Base-by-base conservation (phyloP, 176 grass and related monocot species). In the Aegilops umbellulata region DNA sequence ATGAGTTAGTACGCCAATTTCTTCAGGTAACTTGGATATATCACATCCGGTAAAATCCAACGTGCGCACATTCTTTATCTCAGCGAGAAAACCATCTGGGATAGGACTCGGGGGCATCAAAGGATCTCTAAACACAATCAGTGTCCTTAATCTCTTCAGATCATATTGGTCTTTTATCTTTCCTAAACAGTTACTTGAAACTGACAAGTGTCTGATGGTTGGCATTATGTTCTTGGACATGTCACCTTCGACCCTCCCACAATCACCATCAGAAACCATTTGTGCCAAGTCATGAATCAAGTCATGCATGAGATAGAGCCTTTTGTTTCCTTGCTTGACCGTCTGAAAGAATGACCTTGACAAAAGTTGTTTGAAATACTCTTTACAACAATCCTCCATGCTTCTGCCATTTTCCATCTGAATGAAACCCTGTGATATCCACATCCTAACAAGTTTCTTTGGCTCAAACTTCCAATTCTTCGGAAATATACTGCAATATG, bases 401-500 rank as follows among this genome's bases (percentile, higher is more conserved):
- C 14, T 91, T 64, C 73, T 81, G 34, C 57, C 71, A 57, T 69
- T 53, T 62, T 61, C 61, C 24, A 35, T 26, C 61, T 32, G 75
- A 87, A 94, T 67, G 22, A 87, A 94, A 74, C 87, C 78, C 57
- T 89, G 92, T 20, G 87, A 76, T 23, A 91, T 87, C 92, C 92
- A 94, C 89, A 90, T 80, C 39, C 73, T 83, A 36, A 91, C 62
- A 64, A 91, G 71, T 58, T 89, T 71, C 23, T 80, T 86, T 10
- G 65, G 87, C 17, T 85, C 38, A 68, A 93, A 90, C n/a, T 82
- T 55, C 77, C 82, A 82, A 32, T 91, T 76, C 87, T 87, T 86
- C 4, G 86, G 92, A 86, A 94, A 89, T 89, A 94, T 86, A 34
- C 73, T 85, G 68, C 72, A 90, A 79, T 85, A 93, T 23, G 86